A percentile compares a stretch with the other conserved stretches of the same genome.
Evolutionary conservation across 1,139 yeast genomes (phyloP).

Genomic region (Taphrina betulina): DNA sequence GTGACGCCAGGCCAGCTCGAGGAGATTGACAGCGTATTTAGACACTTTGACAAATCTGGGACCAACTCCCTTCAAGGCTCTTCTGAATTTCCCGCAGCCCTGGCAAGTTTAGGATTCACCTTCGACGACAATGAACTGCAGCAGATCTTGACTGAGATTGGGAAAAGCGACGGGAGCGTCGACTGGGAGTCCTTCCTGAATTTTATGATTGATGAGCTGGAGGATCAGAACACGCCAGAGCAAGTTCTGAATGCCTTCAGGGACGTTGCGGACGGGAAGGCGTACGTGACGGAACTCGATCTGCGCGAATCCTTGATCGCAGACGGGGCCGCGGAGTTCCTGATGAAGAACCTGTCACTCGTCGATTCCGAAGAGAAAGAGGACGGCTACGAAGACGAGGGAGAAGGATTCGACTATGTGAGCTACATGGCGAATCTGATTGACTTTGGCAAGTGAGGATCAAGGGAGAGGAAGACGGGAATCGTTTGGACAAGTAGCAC

Average conservation of each 20-base stretch:
- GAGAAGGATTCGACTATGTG: conserved; percentile 44
- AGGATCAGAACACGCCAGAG: conserved; percentile 47
- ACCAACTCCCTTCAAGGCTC: conserved; percentile 43
- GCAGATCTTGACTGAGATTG: conserved; percentile 45
- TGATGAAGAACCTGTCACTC: conserved; percentile 20
- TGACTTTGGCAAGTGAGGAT: conserved; percentile 9
- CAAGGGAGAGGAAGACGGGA: too few species aligned
- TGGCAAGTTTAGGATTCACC: conserved; percentile 47
- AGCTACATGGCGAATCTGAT: conserved; percentile 41
- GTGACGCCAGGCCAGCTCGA: conserved; percentile 49
- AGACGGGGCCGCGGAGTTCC: conserved; percentile 29
- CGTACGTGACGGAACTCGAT: conserved; percentile 48
- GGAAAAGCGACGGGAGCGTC: conserved; percentile 39
- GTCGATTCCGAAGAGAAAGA: conserved; percentile 2
- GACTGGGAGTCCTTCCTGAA: conserved; percentile 47
- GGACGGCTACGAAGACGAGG: conserved; percentile 31
- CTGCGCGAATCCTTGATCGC: conserved; percentile 45
- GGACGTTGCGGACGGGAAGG: conserved; percentile 48
- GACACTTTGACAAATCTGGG: conserved; percentile 47
- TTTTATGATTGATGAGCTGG: conserved; percentile 48
- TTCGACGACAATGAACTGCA: conserved; percentile 47
- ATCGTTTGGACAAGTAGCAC: too few species aligned
- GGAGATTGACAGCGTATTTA: conserved; percentile 49
- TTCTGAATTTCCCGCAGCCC: conserved; percentile 47
- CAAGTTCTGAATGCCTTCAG: conserved; percentile 48